phyloP scores from a whole-genome alignment of 2,329 filamentous ascomycete species.

The Cytospora schulzeri region DNA sequence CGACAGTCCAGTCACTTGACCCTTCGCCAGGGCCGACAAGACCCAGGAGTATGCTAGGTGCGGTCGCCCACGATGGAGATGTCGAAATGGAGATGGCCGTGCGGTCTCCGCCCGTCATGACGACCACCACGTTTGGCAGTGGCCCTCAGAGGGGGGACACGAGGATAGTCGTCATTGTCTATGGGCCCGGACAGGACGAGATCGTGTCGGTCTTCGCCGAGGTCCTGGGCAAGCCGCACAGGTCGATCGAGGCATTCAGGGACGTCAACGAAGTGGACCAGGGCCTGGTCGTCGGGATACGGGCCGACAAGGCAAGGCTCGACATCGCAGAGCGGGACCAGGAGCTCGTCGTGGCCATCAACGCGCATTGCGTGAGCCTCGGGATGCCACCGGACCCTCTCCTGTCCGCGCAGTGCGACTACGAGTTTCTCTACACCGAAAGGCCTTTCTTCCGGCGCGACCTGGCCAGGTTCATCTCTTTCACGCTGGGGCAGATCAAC shows the following conservation, averaged over 20 bases:
- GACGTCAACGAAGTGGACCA: conserved; percentile 56
- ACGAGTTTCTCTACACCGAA: conserved; percentile 82
- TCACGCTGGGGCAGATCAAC: conserved; percentile 77
- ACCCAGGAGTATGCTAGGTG: conserved; percentile 33
- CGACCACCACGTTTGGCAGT: conserved; percentile 45
- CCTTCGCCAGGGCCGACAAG: conserved; percentile 31
- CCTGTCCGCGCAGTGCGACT: conserved; percentile 73
- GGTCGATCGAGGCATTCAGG: conserved; percentile 57
- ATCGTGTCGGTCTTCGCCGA: conserved; percentile 78
- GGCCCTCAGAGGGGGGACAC: conserved; percentile 56
- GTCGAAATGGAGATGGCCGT: conserved; percentile 37
- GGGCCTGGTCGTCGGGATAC: conserved; percentile 69
- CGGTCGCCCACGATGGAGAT: conserved; percentile 34
- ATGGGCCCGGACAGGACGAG: conserved; percentile 69
- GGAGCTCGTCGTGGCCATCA: conserved; percentile 66
- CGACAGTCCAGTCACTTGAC: conserved; percentile 32
- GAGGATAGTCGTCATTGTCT: conserved; percentile 67
- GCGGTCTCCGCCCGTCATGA: conserved; percentile 37
- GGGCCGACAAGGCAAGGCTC: conserved; percentile 56
- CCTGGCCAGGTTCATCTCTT: conserved; percentile 75
- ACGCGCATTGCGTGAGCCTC: conserved; percentile 74
- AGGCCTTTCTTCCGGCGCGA: conserved; percentile 73
- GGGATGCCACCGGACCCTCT: conserved; percentile 68
- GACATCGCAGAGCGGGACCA: conserved; percentile 62
- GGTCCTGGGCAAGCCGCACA: conserved; percentile 74